Evolutionary conservation across 202 grass and related monocot species (phyloP).

Genomic region (Elaeis oleifera): DNA sequence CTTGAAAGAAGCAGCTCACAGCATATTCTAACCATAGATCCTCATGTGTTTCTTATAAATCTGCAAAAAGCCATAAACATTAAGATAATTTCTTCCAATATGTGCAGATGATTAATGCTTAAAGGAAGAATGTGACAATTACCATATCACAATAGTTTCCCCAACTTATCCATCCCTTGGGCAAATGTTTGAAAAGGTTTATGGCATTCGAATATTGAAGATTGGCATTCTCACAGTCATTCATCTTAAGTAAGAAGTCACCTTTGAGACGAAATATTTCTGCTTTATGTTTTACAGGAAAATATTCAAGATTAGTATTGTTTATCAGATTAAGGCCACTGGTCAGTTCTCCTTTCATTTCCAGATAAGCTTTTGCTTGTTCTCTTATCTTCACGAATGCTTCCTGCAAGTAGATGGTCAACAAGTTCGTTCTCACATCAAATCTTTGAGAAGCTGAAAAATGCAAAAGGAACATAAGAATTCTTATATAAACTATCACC

Average conservation of each 20-base stretch:
- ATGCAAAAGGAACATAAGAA: slow-evolving; percentile 7
- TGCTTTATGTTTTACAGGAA: slow-evolving; percentile 91
- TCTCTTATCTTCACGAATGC: slow-evolving; percentile 99
- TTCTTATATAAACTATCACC: slow-evolving; percentile 37
- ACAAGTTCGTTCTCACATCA: background rate
- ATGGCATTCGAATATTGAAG: slow-evolving; percentile 77
- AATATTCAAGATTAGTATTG: slow-evolving; percentile 95
- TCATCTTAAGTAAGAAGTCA: slow-evolving; percentile 86
- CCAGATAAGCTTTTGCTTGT: slow-evolving; percentile 96
- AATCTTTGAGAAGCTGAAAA: background rate
- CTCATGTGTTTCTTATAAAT: slow-evolving; percentile 85
- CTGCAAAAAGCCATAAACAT: slow-evolving; percentile 27
- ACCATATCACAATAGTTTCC: slow-evolving; percentile 99
- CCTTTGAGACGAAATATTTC: slow-evolving; percentile 97
- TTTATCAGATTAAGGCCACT: slow-evolving; percentile 90
- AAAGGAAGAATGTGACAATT: slow-evolving; percentile 16
- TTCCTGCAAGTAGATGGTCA: slow-evolving; percentile 48
- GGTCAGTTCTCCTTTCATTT: slow-evolving; percentile 93
- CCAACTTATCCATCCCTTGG: slow-evolving; percentile 99
- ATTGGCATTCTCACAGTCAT: slow-evolving; percentile 73
- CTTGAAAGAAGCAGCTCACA: slow-evolving; percentile 94
- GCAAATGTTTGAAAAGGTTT: slow-evolving; percentile 85
- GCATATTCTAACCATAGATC: slow-evolving; percentile 94
- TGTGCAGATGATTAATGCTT: background rate
- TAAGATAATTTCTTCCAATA: slow-evolving; percentile 3